These are phyloP conservation scores for Pseudomicrostroma phylloplanum DNA, from an alignment of 1,284 basidiomycete genomes.

Conservation along the genomic window DNA sequence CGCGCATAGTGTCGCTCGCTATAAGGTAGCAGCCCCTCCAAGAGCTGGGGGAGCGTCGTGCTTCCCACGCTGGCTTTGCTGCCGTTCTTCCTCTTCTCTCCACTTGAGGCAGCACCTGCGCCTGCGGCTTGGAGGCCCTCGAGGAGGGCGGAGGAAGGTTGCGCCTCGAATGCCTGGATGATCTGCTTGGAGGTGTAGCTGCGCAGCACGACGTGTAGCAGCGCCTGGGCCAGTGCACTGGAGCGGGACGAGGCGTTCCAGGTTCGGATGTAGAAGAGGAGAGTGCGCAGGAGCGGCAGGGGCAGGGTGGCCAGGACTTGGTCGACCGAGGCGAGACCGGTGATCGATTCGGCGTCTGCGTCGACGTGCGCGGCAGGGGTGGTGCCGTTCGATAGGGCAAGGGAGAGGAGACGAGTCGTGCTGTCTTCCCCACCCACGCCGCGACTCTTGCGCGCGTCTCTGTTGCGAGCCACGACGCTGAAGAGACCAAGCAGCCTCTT, in stretches of 20 bases:
- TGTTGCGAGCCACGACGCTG: not conserved
- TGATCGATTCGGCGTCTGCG: not conserved
- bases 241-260: constrained; percentile 92
- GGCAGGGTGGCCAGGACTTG: not conserved
- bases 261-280: constrained; percentile 75
- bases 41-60: constrained; percentile 50
- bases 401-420: not conserved
- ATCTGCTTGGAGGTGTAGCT: constrained; percentile 68
- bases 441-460: not conserved
- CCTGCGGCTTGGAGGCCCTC: constrained; percentile 45
- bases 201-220: constrained; percentile 76
- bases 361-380: not conserved
- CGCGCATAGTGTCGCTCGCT: constrained; percentile 83
- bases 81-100: not conserved
- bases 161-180: constrained; percentile 61
- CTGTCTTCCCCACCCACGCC: not conserved
- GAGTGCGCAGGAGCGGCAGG: constrained; percentile 59
- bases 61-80: constrained; percentile 26
- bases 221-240: constrained; percentile 73
- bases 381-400: not conserved
- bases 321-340: not conserved
- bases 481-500: not conserved
- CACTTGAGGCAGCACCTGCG: not conserved
- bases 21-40: constrained; percentile 84
- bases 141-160: constrained; percentile 28